Evolutionary conservation across 257 asterid genomes (phyloP).

Genomic region (Handroanthus guayacan): DNA sequence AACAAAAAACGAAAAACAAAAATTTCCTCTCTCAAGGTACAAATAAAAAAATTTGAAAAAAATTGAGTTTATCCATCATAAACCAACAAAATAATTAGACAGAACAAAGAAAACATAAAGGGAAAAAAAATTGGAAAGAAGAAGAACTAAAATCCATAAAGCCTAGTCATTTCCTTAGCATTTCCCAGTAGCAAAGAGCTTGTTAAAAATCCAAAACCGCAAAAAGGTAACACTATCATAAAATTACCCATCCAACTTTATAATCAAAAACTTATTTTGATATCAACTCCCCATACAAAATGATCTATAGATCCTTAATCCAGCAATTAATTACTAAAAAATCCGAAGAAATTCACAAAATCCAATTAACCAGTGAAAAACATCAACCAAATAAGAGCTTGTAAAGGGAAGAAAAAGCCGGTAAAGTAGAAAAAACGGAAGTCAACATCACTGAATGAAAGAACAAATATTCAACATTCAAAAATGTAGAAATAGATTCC

Average conservation of each 20-base stretch:
- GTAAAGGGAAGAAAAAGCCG: background rate
- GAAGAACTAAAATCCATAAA: background rate
- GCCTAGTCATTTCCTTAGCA: background rate
- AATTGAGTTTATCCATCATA: background rate
- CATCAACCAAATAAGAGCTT: background rate
- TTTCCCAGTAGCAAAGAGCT: background rate
- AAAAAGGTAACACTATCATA: background rate
- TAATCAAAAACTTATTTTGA: background rate
- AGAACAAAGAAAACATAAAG: background rate
- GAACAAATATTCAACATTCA: background rate
- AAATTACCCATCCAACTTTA: background rate
- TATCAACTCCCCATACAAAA: background rate
- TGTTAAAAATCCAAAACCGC: background rate
- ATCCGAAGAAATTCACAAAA: background rate
- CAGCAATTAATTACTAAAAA: background rate
- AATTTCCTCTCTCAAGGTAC: background rate
- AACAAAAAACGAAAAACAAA: background rate
- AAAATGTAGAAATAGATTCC: background rate
- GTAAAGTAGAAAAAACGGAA: background rate
- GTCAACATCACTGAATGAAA: background rate
- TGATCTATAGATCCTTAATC: background rate
- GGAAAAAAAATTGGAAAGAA: background rate
- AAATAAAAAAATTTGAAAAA: background rate
- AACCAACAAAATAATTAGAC: background rate
- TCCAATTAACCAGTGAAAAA: background rate